Conservation (phyloP, 805 yeast species). For the Saturnispora quitensis region DNA sequence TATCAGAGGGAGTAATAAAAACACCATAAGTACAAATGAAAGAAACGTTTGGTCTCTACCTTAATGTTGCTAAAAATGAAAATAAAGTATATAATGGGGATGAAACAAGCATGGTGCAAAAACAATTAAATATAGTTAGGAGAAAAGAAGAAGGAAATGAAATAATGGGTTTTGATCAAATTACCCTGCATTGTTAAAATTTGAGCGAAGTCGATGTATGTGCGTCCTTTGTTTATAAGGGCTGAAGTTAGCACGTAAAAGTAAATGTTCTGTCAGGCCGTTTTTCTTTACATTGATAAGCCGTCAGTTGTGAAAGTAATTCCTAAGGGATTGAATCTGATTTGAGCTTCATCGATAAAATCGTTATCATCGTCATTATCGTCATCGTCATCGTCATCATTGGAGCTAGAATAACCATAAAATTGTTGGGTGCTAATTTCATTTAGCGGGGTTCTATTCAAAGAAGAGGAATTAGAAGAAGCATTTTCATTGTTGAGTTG, state of each 20-base stretch:
- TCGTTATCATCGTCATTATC: slow-evolving; percentile 11
- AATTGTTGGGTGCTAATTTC: slow-evolving; percentile 16
- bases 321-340: slow-evolving; percentile 14
- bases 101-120: background rate
- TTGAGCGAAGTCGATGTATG: background rate
- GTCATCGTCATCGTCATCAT: slow-evolving; percentile 13
- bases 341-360: slow-evolving; percentile 11
- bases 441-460: background rate
- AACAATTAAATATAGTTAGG: background rate
- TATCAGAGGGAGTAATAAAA: too few species aligned
- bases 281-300: background rate
- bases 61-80: background rate
- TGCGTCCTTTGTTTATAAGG: background rate
- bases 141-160: background rate
- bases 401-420: slow-evolving; percentile 16
- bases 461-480: background rate
- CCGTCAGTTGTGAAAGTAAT: slow-evolving; percentile 8
- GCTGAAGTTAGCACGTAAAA: background rate
- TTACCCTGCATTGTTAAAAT: background rate
- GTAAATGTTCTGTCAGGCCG: background rate
- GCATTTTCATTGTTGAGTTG: slow-evolving; percentile 10
- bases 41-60: background rate
- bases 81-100: background rate
- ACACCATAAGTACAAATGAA: background rate
- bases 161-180: background rate